phyloP scores from a whole-genome alignment of 1,284 basidiomycete species.

The Spongispora temasekensis region DNA sequence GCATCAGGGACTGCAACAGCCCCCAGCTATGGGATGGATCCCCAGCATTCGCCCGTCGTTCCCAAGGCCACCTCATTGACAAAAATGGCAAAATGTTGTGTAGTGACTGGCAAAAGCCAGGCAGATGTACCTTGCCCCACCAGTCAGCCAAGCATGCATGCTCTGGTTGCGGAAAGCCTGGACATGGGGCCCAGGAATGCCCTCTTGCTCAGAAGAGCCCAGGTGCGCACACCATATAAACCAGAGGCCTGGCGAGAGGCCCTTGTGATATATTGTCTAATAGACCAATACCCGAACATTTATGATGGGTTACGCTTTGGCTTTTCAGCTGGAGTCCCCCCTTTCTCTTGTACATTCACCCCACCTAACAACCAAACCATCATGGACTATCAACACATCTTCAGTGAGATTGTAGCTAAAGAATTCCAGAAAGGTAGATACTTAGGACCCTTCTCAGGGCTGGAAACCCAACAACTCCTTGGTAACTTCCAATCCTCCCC shows the following conservation, averaged over 20 bases:
- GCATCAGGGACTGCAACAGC: too few relatives aligned
- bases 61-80: neutral
- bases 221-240: neutral
- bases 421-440: neutral
- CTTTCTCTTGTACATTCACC: neutral
- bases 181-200: neutral
- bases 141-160: neutral
- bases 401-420: neutral
- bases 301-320: neutral
- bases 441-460: neutral
- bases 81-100: neutral
- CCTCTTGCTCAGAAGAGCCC: neutral
- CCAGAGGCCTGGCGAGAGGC: neutral
- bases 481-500: neutral
- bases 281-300: neutral
- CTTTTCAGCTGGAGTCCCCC: neutral
- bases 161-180: neutral
- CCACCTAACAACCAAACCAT: neutral
- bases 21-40: too few relatives aligned
- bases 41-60: neutral
- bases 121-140: neutral
- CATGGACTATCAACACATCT: neutral
- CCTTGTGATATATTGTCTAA: neutral
- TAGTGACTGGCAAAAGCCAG: neutral
- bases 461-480: neutral